These are phyloP conservation scores for Uromyces viciae-fabae DNA, from an alignment of 1,284 basidiomycete species.

Conservation along the genomic window DNA sequence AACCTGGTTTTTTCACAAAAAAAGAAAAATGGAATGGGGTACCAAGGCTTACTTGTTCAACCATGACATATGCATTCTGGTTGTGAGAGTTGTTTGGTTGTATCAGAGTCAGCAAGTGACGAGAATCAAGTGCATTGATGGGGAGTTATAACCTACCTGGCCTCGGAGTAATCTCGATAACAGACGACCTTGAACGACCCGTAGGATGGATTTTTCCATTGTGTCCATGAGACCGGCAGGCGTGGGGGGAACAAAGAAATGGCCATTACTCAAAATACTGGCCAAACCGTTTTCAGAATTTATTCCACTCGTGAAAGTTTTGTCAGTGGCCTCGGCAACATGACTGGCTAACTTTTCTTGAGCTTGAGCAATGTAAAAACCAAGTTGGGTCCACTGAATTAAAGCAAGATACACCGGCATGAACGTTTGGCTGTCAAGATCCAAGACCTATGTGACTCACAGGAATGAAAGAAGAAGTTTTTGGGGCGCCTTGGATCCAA, in stretches of 20 bases:
- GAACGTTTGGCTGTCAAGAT: background rate
- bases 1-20: background rate
- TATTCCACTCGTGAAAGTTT: constrained; percentile 8
- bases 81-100: background rate
- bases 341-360: background rate
- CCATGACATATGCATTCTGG: constrained; percentile 29
- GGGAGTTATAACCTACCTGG: constrained; percentile 9
- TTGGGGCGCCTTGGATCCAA: constrained; percentile 30
- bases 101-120: background rate
- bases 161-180: constrained; percentile 28
- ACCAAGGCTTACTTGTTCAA: constrained; percentile 14
- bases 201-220: constrained; percentile 23
- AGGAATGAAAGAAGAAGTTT: constrained; percentile 19
- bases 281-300: constrained; percentile 22
- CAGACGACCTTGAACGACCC: constrained; percentile 20
- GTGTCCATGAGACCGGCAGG: constrained; percentile 33
- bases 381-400: constrained; percentile 32
- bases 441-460: background rate
- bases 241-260: constrained; percentile 9
- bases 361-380: constrained; percentile 32
- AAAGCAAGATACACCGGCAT: background rate
- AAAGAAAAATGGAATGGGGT: background rate
- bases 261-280: background rate
- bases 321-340: constrained; percentile 3
- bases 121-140: background rate